Evolutionary conservation across 495 filamentous ascomycete species (phyloP).

Genomic region (Hypoxylon lenormandii): DNA sequence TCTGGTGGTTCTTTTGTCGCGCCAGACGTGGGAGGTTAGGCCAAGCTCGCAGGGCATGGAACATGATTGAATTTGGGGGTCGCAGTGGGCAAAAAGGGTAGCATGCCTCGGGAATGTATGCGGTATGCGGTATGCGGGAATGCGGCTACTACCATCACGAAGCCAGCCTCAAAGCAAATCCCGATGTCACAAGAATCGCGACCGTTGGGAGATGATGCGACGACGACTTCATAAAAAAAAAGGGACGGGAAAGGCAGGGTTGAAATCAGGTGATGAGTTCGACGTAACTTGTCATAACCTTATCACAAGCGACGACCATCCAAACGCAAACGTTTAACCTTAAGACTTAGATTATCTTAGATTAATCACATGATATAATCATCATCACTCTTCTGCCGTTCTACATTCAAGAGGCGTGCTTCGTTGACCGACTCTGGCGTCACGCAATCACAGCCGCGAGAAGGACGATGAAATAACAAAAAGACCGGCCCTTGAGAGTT

Average conservation of each 20-base stretch:
- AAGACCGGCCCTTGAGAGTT: conserved; percentile 11
- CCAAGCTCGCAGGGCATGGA: conserved; percentile 8
- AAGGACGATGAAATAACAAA: not conserved
- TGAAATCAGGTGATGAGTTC: conserved; percentile 32
- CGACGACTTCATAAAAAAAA: conserved; percentile 19
- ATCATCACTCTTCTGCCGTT: conserved; percentile 4
- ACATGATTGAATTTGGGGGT: conserved; percentile 20
- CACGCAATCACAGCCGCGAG: not conserved
- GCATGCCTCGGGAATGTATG: conserved; percentile 5
- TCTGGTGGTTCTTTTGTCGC: conserved; percentile 15
- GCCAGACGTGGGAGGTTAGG: conserved; percentile 40
- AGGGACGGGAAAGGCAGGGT: conserved; percentile 6
- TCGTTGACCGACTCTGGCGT: conserved; percentile 16
- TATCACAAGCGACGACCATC: conserved; percentile 30
- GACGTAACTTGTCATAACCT: conserved; percentile 18
- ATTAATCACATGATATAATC: conserved; percentile 31
- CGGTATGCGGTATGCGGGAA: conserved; percentile 14
- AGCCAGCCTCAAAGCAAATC: conserved; percentile 18
- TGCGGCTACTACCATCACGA: conserved; percentile 23
- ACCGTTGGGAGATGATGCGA: conserved; percentile 9
- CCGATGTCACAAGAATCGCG: conserved; percentile 9
- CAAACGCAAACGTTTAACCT: too few relatives aligned
- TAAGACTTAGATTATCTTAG: too few relatives aligned
- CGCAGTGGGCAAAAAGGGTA: conserved; percentile 12
- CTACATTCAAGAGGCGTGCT: conserved; percentile 6